Conservation (phyloP, 2,329 filamentous ascomycete species). For the Fusarium musae region DNA sequence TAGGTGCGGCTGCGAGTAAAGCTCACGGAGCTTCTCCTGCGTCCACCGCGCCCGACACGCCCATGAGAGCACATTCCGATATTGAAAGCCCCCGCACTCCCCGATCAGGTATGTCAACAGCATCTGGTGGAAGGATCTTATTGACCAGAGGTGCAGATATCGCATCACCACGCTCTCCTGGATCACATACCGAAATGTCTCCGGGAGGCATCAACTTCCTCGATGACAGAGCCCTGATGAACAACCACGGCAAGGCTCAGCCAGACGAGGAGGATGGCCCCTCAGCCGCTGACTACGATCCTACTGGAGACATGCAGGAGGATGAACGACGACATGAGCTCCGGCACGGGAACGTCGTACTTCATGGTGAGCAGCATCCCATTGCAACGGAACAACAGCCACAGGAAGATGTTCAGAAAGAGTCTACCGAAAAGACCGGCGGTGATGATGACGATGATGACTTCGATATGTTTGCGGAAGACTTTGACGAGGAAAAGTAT, state of each 20-base stretch:
- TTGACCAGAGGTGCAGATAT: conserved; percentile 48
- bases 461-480: conserved; percentile 91
- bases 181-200: conserved; percentile 63
- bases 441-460: conserved; percentile 63
- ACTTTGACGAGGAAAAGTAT: conserved; percentile 75
- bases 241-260: conserved; percentile 61
- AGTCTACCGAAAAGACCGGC: conserved; percentile 40
- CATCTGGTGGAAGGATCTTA: neutral
- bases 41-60: conserved; percentile 58
- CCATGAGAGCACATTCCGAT: conserved; percentile 46
- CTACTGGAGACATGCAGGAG: conserved; percentile 87
- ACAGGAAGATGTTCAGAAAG: conserved; percentile 42
- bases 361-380: conserved; percentile 57
- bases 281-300: conserved; percentile 94
- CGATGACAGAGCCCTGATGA: conserved; percentile 75
- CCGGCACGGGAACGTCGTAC: conserved; percentile 66
- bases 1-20: conserved; percentile 69
- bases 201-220: conserved; percentile 71
- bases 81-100: conserved; percentile 59
- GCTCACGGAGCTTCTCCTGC: conserved; percentile 64
- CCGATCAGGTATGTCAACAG: conserved; percentile 56
- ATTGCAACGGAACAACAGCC: conserved; percentile 42
- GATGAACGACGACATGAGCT: conserved; percentile 78
- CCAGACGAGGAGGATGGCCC: conserved; percentile 72
- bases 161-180: conserved; percentile 56